phyloP scores from a whole-genome alignment of 352 stramenopile genomes.

The Phytophthora podocarpi region DNA sequence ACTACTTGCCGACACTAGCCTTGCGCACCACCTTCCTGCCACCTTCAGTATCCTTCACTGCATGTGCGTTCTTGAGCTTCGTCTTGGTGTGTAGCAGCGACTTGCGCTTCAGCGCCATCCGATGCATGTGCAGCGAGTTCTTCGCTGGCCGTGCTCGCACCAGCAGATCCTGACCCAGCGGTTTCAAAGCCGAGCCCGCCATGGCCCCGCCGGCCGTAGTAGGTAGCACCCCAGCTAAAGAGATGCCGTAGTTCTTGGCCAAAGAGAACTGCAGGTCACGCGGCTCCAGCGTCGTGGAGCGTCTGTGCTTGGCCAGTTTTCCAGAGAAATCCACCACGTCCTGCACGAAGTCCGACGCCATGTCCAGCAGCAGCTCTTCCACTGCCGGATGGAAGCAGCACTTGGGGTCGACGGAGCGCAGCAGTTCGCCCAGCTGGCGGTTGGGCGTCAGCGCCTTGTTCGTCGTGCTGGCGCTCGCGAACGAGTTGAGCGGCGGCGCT shows the following conservation, averaged over 20 bases:
- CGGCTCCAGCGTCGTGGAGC: constrained; percentile 71
- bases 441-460: constrained; percentile 71
- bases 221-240: constrained; percentile 64
- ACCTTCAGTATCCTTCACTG: constrained; percentile 43
- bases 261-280: constrained; percentile 84
- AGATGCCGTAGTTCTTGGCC: constrained; percentile 88
- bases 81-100: constrained; percentile 57
- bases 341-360: constrained; percentile 80
- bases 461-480: constrained; percentile 41
- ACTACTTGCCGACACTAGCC: constrained; percentile 48
- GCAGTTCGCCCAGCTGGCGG: constrained; percentile 66
- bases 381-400: constrained; percentile 80
- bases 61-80: constrained; percentile 50
- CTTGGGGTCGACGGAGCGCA: constrained; percentile 73
- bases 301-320: constrained; percentile 74
- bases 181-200: constrained; percentile 37
- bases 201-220: neutral
- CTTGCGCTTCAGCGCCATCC: constrained; percentile 80
- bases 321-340: constrained; percentile 76
- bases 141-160: constrained; percentile 64
- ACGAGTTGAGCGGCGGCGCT: constrained; percentile 46
- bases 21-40: constrained; percentile 63
- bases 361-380: constrained; percentile 82
- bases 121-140: constrained; percentile 86
- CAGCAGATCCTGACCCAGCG: constrained; percentile 60